Evolutionary conservation across 345 rosid genomes (phyloP), one percentile per base, ranked within the genome.

Genomic region (Gossypium arboreum): DNA sequence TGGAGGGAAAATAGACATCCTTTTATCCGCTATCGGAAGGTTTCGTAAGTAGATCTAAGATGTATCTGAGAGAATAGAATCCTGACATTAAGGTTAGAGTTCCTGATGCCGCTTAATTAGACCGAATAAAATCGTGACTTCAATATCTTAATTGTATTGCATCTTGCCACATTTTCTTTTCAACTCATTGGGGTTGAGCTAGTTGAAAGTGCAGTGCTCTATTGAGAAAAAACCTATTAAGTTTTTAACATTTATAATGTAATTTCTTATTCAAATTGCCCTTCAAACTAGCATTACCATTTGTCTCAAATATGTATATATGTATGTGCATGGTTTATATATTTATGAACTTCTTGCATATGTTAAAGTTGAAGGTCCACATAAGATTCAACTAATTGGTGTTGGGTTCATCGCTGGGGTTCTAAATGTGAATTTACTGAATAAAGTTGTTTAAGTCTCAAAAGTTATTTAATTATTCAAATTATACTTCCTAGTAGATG

Each of bases 11-110:
- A 78, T 86, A 41, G 90, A 90, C 81, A 85, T 84, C 44, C 44
- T 90, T 69, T 89, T 90, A 78, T 88, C 89, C 56, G 92, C 88
- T 59, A 87, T 88, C 90, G 90, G 24, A 88, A 91, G 18, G 92
- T 92, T 54, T 86, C 90, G n/a, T 90, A 58, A 87, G 91, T 0
- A 87, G 95, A 65, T 88, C 80, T 6, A 87, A 90, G 74, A 81
- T 29, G 79, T 91, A 80, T 81, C 91, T 89, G 45, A 89, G 77
- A 85, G 94, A 91, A 79, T 85, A 88, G 71, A 89, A 91, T 84
- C 89, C 90, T 10, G 74, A 84, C 3, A 72, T 91, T 34, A 29
- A 29, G 39, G 39, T 29, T 29, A 29, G 39, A 29, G 39, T 29
- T 29, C 6, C 5, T 29, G 6, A 29, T 29, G 39, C 6, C 6